Conservation (phyloP, 2,329 filamentous ascomycete species). For the Spiromastix sp. region DNA sequence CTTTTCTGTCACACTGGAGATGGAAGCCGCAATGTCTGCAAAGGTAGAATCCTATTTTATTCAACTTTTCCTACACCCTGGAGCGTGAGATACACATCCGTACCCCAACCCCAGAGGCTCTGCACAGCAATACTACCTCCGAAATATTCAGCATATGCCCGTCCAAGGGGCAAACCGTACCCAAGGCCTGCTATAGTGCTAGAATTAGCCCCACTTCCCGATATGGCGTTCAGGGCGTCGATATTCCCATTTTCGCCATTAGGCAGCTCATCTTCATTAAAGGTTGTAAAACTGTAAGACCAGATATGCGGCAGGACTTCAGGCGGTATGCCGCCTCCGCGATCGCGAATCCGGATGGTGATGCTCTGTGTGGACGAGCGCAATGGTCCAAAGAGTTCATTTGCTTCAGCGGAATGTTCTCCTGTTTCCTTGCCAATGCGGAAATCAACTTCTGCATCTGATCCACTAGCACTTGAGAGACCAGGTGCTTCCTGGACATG, state of each 20-base stretch:
- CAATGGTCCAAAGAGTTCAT: conserved; percentile 19
- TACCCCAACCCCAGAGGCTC: conserved; percentile 88
- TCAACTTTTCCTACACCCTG: conserved; percentile 47
- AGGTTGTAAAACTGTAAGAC: conserved; percentile 97
- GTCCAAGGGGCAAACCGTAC: conserved; percentile 80
- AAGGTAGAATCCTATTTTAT: conserved; percentile 12
- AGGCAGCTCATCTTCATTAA: conserved; percentile 55
- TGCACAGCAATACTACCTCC: conserved; percentile 92
- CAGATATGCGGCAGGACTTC: conserved; percentile 80
- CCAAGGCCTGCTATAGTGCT: conserved; percentile 87
- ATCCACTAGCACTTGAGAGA: conserved; percentile 17
- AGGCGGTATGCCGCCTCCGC: conserved; percentile 84
- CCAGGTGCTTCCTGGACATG: conserved; percentile 7
- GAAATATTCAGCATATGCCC: conserved; percentile 97
- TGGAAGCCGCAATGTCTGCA: not conserved
- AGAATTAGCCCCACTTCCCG: conserved; percentile 57
- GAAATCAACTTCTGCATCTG: conserved; percentile 22
- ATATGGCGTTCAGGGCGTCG: conserved; percentile 66
- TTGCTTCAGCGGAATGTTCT: conserved; percentile 14
- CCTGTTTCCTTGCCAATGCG: conserved; percentile 18
- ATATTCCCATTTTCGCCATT: conserved; percentile 42
- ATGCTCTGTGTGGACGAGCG: conserved; percentile 59
- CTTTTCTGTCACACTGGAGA: not conserved
- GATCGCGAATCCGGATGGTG: conserved; percentile 88
- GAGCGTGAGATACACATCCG: conserved; percentile 55